Percentiles rank a stretch among this genome's conserved stretches.
Conservation (phyloP, 257 asterid species). For the Asclepias syriaca region DNA sequence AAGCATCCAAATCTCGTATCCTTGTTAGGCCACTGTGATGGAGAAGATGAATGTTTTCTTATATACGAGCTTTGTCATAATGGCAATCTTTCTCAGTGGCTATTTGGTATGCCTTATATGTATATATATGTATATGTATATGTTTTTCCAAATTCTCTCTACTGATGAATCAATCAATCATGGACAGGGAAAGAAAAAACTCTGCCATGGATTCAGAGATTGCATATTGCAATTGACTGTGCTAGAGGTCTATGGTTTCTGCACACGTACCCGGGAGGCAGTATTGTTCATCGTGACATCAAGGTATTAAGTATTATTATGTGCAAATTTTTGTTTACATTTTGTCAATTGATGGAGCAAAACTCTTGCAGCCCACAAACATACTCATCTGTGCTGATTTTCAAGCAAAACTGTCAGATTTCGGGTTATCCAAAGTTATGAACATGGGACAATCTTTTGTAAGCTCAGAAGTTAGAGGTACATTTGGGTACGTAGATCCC, state of each 20-base stretch:
- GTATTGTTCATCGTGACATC: constrained; percentile 77
- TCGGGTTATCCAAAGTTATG: constrained; percentile 73
- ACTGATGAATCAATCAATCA: no score
- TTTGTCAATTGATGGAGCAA: not conserved
- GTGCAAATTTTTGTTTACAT: not conserved
- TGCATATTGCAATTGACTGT: constrained; percentile 60
- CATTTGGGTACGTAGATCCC: constrained; percentile 87
- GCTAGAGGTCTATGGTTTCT: constrained; percentile 72
- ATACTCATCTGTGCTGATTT: constrained; percentile 55
- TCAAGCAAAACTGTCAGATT: constrained; percentile 64
- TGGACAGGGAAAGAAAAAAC: constrained; percentile 48
- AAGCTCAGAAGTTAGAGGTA: constrained; percentile 83
- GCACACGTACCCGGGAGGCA: constrained; percentile 60
- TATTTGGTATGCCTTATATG: constrained; percentile 38
- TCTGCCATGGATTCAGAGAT: constrained; percentile 60
- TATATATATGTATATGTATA: no score
- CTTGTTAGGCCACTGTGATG: constrained; percentile 65
- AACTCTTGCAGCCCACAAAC: constrained; percentile 66
- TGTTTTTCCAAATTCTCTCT: no score
- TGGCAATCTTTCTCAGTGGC: constrained; percentile 84
- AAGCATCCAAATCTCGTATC: constrained; percentile 73
- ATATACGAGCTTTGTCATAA: constrained; percentile 71
- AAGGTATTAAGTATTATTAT: constrained; percentile 33
- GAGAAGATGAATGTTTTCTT: constrained; percentile 67
- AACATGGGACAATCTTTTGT: constrained; percentile 57